phyloP scores from a whole-genome alignment of 2,329 filamentous ascomycete genomes.

The Aspergillus fischeri region DNA sequence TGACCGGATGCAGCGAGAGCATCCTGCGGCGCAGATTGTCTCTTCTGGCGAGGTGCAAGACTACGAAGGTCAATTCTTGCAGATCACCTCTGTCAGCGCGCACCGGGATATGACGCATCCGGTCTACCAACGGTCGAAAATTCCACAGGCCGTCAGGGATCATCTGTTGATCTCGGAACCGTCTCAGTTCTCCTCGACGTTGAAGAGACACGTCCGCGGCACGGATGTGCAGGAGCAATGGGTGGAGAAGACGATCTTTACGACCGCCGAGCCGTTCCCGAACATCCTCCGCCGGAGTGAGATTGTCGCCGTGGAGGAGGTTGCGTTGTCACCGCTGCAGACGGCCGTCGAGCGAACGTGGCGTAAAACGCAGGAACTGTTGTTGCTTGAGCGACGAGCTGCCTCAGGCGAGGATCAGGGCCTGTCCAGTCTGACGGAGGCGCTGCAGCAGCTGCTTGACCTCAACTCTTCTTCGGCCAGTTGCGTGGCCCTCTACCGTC shows the following conservation, averaged over 20 bases:
- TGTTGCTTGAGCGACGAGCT: slow-evolving; percentile 68
- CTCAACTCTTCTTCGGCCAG: slow-evolving; percentile 68
- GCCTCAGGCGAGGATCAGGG: slow-evolving; percentile 68
- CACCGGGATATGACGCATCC: slow-evolving; percentile 78
- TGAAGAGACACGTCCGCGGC: slow-evolving; percentile 65
- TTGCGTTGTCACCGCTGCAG: slow-evolving; percentile 69
- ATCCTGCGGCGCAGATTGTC: slow-evolving; percentile 79
- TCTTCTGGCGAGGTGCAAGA: slow-evolving; percentile 67
- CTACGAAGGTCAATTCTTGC: slow-evolving; percentile 84
- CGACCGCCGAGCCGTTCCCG: slow-evolving; percentile 80
- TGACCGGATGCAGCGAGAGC: slow-evolving; percentile 86
- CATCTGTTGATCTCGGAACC: slow-evolving; percentile 76
- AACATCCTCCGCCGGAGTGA: slow-evolving; percentile 87
- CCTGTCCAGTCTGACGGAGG: slow-evolving; percentile 66
- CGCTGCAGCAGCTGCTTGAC: slow-evolving; percentile 72
- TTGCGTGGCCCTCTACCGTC: slow-evolving; percentile 73
- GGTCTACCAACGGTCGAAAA: slow-evolving; percentile 82
- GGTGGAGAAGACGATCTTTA: slow-evolving; percentile 80
- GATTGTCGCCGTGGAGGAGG: slow-evolving; percentile 64
- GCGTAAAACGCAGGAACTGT: slow-evolving; percentile 84
- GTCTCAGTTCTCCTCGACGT: slow-evolving; percentile 72
- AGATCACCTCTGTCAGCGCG: slow-evolving; percentile 74
- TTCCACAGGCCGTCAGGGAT: slow-evolving; percentile 78
- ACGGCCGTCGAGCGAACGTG: slow-evolving; percentile 88
- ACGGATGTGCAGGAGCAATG: slow-evolving; percentile 66